Evolutionary conservation across 495 filamentous ascomycete species (phyloP), one percentile per base, ranked within the genome.

Genomic region (Neurospora tetrasperma): DNA sequence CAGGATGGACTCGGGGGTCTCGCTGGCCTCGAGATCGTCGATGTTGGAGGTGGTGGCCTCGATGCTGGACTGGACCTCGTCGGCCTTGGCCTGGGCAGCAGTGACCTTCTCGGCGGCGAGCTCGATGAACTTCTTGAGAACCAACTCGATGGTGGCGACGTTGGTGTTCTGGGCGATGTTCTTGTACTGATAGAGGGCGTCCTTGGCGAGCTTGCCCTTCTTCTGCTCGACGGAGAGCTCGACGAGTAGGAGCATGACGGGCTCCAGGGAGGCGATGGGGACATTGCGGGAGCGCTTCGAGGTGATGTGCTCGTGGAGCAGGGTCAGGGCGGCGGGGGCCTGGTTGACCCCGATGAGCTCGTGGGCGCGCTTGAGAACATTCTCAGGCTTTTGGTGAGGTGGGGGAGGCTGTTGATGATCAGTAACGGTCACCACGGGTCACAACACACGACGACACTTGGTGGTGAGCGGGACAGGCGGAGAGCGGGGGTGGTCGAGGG

Each of bases 141-240:
- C 96, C 71, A 96, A 82, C 90, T 99, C 96, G 82, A 99, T 99
- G 43, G 96, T 98, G 76, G 90, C 94, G 71, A 99, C 94, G 78
- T 97, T 99, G 76, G 95, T 97, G 84, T 98, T 99, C 83, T 99
- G 96, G 69, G 93, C 93, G 76, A 97, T 97, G 81, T 99, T 99
- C 88, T 99, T 99, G 88, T 99, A 99, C 78, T 97, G 94, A 79
- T 98, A 99, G 40, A 99, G 87, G 70, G 96, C 96, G 87, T 99
- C 96, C 86, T 99, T 99, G 82, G 96, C 96, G 40, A 94, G 87
- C 83, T 98, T 99, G 73, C 95, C 96, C 83, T 98, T 98, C 84
- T 94, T 91, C 77, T 98, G 90, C 78, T 97, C 94, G 75, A 99
- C 96, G 75, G 91, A 97, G 48, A 97, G 89, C 84, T 99, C 96